Evolutionary conservation across 768 basidiomycete genomes (phyloP), one percentile per base, ranked within the genome.

Genomic region (Lepiota venenata): DNA sequence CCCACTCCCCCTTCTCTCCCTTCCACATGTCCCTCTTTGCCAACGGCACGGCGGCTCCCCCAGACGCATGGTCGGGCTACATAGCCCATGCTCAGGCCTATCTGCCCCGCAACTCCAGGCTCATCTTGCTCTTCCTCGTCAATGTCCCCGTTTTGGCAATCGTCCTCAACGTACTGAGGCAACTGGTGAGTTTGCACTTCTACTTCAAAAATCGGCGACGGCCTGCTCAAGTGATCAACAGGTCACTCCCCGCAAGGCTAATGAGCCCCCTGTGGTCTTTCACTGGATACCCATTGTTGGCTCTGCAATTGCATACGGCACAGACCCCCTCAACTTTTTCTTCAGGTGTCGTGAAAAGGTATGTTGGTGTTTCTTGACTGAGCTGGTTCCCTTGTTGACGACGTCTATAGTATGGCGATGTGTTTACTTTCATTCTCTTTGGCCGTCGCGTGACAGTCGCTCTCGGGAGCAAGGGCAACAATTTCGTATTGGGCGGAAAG

Each of bases 341-440:
- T 83, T 85, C 54, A 72, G 79, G 37, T 89, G 86, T 64, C 81
- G 82, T 59, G 82, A 88, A 63, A 92, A 91, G 82, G 93, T 88
- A 49, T 9, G 74, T 55, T 20, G 18, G 12, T 25, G 39, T n/a
- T 4, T 25, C 11, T 42, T 25, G 20, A 25, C 38, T 16, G 21
- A 12, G 32, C 36, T 22, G 42, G 58, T 4, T 59, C 20, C 16
- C 42, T 15, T 25, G 11, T 36, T 37, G 16, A 32, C 10, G 32
- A 32, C 9, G 32, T 3, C 21, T 47, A 6, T 56, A 99, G 97
- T 87, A 98, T 63, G 97, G 97, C 53, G 82, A 97, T 57, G 85
- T 98, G n/a, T 99, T 98, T 76, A 95, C 95, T 1, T 98, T 97
- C 72, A 76, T 94, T 39, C 73, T 99, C 7, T 72, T 98, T 51